Conservation (phyloP, 1,284 basidiomycete genomes). For the Singerocomus rubriflavus region DNA sequence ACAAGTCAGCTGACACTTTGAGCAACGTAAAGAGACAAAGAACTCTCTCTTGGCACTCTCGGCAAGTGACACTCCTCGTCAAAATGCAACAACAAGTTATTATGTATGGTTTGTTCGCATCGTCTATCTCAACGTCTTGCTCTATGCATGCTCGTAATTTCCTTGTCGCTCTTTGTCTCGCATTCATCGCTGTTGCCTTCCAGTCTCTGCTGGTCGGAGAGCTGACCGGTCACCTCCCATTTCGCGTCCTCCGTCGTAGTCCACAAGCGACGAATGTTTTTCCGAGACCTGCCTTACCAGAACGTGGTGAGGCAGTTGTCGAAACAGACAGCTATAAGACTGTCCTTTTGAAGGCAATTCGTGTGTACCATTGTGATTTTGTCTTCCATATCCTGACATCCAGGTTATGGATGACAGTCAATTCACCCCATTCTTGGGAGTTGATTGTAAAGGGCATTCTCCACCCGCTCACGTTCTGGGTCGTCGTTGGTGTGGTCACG, state of each 20-base stretch:
- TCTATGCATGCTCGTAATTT: constrained; percentile 10
- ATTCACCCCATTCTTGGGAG: constrained; percentile 20
- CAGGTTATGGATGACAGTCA: background rate
- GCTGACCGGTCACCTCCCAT: background rate
- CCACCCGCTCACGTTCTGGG: constrained; percentile 12
- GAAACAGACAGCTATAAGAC: background rate
- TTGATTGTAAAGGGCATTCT: constrained; percentile 16
- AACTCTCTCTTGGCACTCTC: background rate
- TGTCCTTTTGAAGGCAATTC: constrained; percentile 15
- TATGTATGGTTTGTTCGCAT: background rate
- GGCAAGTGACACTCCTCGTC: no score
- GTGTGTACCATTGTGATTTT: constrained; percentile 9
- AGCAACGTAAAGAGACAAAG: no score
- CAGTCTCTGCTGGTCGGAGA: constrained; percentile 13
- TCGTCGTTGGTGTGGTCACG: constrained; percentile 1
- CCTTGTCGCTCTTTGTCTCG: constrained; percentile 24
- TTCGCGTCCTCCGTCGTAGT: background rate
- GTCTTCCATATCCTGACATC: background rate
- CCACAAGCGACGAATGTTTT: background rate
- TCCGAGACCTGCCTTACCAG: background rate
- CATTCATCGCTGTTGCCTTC: constrained; percentile 6
- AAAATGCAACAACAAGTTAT: no score
- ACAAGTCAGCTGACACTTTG: no score
- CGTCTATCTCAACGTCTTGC: constrained; percentile 5
- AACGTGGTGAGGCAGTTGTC: background rate